A percentile compares a stretch with the other conserved stretches of the same genome.
Evolutionary conservation across 768 basidiomycete species (phyloP).

Genomic region (Epithele typhae): DNA sequence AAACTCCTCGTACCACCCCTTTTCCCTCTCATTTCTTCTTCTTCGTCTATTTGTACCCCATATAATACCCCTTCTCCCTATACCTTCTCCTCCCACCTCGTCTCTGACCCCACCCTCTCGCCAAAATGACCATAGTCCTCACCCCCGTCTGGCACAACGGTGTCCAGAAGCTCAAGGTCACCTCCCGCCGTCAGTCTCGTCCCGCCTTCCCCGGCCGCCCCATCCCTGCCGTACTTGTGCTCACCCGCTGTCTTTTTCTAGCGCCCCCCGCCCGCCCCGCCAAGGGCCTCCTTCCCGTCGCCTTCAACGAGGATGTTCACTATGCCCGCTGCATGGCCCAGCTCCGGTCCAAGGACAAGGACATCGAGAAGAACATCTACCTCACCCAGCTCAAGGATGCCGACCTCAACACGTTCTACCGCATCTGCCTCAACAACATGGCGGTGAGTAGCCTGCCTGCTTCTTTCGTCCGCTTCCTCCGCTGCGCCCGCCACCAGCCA

Average conservation of each 20-base stretch:
- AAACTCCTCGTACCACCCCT: not conserved
- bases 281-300: slow-evolving; percentile 57
- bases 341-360: slow-evolving; percentile 67
- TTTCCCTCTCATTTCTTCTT: too few relatives aligned
- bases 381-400: slow-evolving; percentile 70
- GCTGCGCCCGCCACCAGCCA: too few relatives aligned
- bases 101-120: not conserved
- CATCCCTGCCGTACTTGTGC: too few relatives aligned
- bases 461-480: too few relatives aligned
- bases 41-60: slow-evolving; percentile 1
- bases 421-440: slow-evolving; percentile 68
- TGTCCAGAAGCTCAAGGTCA: slow-evolving; percentile 64
- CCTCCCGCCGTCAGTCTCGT: slow-evolving; percentile 45
- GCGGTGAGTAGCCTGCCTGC: slow-evolving; percentile 36
- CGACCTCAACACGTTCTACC: slow-evolving; percentile 75
- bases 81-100: not conserved
- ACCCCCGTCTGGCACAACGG: slow-evolving; percentile 72
- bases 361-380: slow-evolving; percentile 84
- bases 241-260: too few relatives aligned
- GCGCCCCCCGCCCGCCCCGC: slow-evolving; percentile 17
- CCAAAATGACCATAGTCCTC: slow-evolving; percentile 38
- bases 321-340: slow-evolving; percentile 59
- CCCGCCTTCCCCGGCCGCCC: not conserved
- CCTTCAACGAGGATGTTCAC: slow-evolving; percentile 49
- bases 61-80: slow-evolving; percentile 10